Evolutionary conservation across 805 yeast species (phyloP).

Genomic region (Priceomyces haplophilus): DNA sequence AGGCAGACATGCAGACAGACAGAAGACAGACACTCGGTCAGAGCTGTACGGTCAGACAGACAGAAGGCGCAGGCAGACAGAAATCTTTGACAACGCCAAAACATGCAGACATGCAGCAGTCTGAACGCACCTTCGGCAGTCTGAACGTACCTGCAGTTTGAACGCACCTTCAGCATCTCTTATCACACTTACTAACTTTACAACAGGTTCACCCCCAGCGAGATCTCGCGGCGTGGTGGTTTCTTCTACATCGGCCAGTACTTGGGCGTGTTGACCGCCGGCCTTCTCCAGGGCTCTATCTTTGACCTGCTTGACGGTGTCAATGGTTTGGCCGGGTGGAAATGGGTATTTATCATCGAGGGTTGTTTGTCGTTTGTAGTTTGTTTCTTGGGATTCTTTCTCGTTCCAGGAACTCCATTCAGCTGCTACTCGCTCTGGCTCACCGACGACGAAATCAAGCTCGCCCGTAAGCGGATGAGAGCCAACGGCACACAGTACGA

Average conservation of each 20-base stretch:
- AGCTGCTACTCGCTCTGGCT: constrained; percentile 34
- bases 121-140: too few relatives aligned
- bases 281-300: constrained; percentile 59
- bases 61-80: too few relatives aligned
- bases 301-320: constrained; percentile 45
- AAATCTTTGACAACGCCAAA: too few relatives aligned
- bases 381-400: constrained; percentile 53
- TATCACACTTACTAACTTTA: neutral
- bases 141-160: too few relatives aligned
- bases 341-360: constrained; percentile 71
- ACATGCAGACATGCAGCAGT: too few relatives aligned
- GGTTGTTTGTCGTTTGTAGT: constrained; percentile 57
- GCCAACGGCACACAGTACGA: constrained; percentile 22
- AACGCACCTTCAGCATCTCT: too few relatives aligned
- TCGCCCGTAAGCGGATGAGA: constrained; percentile 28
- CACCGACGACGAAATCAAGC: constrained; percentile 33
- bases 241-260: constrained; percentile 61
- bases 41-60: too few relatives aligned
- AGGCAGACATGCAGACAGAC: too few relatives aligned
- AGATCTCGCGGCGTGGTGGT: constrained; percentile 59
- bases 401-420: constrained; percentile 66
- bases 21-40: too few relatives aligned
- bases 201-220: constrained; percentile 49
- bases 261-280: constrained; percentile 60
- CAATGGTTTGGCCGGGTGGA: constrained; percentile 60